Conservation (phyloP, 2,329 filamentous ascomycete genomes). For the Teratosphaeria gauchensis region DNA sequence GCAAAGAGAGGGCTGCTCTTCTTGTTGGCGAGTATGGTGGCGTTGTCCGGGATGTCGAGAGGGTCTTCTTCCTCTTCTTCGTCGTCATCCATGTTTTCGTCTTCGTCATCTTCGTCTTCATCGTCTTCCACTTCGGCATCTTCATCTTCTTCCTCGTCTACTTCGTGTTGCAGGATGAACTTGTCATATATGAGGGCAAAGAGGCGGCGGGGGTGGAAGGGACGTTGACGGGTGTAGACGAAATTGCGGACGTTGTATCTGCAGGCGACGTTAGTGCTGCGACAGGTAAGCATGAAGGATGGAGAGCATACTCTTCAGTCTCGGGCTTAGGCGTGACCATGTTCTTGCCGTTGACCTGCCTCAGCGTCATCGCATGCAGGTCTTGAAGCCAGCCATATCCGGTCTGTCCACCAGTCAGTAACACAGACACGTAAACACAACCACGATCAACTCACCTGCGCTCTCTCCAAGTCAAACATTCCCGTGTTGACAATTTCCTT, state of each 20-base stretch:
- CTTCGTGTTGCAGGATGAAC: constrained; percentile 34
- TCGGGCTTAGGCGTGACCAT: constrained; percentile 58
- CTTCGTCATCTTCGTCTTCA: constrained; percentile 12
- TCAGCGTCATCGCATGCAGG: constrained; percentile 56
- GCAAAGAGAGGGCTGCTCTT: constrained; percentile 44
- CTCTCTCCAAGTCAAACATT: constrained; percentile 54
- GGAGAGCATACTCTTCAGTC: constrained; percentile 46
- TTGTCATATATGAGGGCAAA: constrained; percentile 34
- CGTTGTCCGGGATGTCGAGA: constrained; percentile 17
- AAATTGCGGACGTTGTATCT: constrained; percentile 52
- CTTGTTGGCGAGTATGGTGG: constrained; percentile 46
- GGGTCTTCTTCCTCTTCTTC: constrained; percentile 25
- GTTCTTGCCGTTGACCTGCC: constrained; percentile 46
- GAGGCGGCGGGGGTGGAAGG: constrained; percentile 33
- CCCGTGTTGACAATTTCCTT: constrained; percentile 56
- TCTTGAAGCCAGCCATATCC: constrained; percentile 63
- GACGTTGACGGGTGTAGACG: constrained; percentile 50
- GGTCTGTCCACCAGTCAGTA: background rate
- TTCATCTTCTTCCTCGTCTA: constrained; percentile 22
- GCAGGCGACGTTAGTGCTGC: background rate
- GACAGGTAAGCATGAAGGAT: background rate
- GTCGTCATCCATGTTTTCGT: constrained; percentile 18
- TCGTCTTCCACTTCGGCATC: constrained; percentile 15
- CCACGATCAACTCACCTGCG: constrained; percentile 35
- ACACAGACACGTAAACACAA: background rate